A percentile compares a stretch with the other conserved stretches of the same genome.
Evolutionary conservation across 75 land plant species (phyloP).

Genomic region (Pinus taeda): DNA sequence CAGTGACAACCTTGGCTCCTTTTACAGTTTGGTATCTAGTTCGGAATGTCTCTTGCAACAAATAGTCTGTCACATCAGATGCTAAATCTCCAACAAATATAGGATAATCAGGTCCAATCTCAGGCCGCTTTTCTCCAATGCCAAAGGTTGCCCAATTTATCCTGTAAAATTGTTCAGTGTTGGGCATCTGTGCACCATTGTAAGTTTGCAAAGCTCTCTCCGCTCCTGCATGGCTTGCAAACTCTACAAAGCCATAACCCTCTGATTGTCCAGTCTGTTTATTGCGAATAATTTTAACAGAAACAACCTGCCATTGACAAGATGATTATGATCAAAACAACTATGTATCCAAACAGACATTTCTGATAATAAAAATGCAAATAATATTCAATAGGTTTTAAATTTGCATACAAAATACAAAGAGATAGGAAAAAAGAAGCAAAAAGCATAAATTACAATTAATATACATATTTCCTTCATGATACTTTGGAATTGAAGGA

Average conservation of each 20-base stretch:
- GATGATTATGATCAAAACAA: too few species aligned
- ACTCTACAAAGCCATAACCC: slow-evolving; percentile 96
- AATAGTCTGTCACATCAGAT: slow-evolving; percentile 88
- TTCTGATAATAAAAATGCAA: too few species aligned
- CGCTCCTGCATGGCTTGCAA: slow-evolving; percentile 69
- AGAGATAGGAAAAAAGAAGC: too few species aligned
- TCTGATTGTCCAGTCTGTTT: slow-evolving; percentile 81
- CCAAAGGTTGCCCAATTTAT: slow-evolving; percentile 94
- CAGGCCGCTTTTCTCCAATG: slow-evolving; percentile 72
- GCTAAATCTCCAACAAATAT: slow-evolving; percentile 97
- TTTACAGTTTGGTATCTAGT: slow-evolving; percentile 69
- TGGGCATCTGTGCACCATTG: slow-evolving; percentile 85
- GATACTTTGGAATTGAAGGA: too few species aligned
- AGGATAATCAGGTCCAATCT: slow-evolving; percentile 70
- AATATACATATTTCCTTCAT: too few species aligned
- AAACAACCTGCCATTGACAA: slow-evolving; percentile 41
- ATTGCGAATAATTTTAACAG: slow-evolving; percentile 83
- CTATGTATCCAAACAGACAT: too few species aligned
- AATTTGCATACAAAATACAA: too few species aligned
- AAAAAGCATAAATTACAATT: too few species aligned
- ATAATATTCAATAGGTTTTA: too few species aligned
- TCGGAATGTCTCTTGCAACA: slow-evolving; percentile 83
- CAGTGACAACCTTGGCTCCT: slow-evolving; percentile 95
- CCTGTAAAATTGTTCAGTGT: slow-evolving; percentile 69
- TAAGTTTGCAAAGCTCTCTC: slow-evolving; percentile 73